A percentile compares a stretch with the other conserved stretches of the same genome.
phyloP scores from a whole-genome alignment of 495 filamentous ascomycete genomes.

The Daldinia caldariorum region DNA sequence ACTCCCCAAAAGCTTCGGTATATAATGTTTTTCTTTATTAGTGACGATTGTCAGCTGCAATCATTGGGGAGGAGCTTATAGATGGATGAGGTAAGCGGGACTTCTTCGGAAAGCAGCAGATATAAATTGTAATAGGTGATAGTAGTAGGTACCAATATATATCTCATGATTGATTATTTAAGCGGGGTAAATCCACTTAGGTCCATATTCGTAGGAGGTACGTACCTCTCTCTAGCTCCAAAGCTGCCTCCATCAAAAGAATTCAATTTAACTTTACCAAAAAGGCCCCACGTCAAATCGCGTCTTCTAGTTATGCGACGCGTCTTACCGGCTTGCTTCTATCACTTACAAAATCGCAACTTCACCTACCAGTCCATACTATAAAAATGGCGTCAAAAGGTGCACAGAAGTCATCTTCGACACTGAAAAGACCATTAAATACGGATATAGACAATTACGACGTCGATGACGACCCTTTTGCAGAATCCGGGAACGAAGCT shows the following conservation, averaged over 20 bases:
- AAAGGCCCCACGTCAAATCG: constrained; percentile 36
- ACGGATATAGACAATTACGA: constrained; percentile 80
- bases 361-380: neutral
- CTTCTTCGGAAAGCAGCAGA: constrained; percentile 29
- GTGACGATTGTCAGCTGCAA: constrained; percentile 23
- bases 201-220: no score
- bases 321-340: constrained; percentile 5
- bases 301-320: constrained; percentile 37
- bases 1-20: constrained; percentile 41
- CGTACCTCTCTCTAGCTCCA: neutral
- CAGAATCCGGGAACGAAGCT: constrained; percentile 48
- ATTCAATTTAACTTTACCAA: constrained; percentile 30
- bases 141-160: neutral
- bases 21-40: constrained; percentile 22
- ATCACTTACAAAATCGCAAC: neutral
- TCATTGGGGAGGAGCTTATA: constrained; percentile 7
- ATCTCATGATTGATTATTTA: no score
- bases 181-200: neutral
- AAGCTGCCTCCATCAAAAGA: constrained; percentile 7
- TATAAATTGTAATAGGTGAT: neutral
- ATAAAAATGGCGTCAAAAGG: constrained; percentile 38
- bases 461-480: constrained; percentile 57
- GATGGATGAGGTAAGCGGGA: constrained; percentile 44
- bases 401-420: constrained; percentile 16
- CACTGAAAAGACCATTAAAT: constrained; percentile 30